Conservation (phyloP, 164 flowering plant genomes). For the Houttuynia cordata region DNA sequence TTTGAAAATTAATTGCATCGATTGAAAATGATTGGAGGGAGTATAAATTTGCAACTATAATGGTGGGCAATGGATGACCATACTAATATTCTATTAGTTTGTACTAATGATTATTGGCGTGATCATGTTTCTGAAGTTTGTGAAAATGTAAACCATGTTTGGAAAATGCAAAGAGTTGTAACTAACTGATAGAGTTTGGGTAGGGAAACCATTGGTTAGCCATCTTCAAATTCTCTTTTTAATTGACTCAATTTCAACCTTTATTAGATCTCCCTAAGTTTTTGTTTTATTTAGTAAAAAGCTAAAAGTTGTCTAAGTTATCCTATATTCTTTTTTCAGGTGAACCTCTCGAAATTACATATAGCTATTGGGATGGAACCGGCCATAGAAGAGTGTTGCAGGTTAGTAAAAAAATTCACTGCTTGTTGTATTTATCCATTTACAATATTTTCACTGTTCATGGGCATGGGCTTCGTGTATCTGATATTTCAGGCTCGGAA, state of each 20-base stretch:
- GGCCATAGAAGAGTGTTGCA: constrained; percentile 91
- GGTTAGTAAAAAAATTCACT: constrained; percentile 23
- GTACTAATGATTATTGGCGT: too few relatives aligned
- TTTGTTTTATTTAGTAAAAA: too few relatives aligned
- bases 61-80: too few relatives aligned
- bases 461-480: not conserved
- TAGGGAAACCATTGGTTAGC: too few relatives aligned
- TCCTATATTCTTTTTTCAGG: constrained; percentile 29
- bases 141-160: too few relatives aligned
- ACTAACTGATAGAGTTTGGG: too few relatives aligned
- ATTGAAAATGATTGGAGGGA: too few relatives aligned
- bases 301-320: not conserved
- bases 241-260: not conserved
- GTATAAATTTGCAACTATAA: too few relatives aligned
- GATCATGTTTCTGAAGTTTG: too few relatives aligned
- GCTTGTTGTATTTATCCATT: not conserved
- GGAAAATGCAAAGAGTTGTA: too few relatives aligned
- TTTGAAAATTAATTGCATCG: too few relatives aligned
- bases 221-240: not conserved
- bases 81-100: too few relatives aligned
- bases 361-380: constrained; percentile 98
- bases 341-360: constrained; percentile 94
- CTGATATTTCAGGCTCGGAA: constrained; percentile 56
- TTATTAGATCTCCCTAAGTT: not conserved
- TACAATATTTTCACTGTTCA: not conserved